These are phyloP conservation scores for Apiosordaria backusii DNA, from an alignment of 495 filamentous ascomycete species.

Conservation along the genomic window DNA sequence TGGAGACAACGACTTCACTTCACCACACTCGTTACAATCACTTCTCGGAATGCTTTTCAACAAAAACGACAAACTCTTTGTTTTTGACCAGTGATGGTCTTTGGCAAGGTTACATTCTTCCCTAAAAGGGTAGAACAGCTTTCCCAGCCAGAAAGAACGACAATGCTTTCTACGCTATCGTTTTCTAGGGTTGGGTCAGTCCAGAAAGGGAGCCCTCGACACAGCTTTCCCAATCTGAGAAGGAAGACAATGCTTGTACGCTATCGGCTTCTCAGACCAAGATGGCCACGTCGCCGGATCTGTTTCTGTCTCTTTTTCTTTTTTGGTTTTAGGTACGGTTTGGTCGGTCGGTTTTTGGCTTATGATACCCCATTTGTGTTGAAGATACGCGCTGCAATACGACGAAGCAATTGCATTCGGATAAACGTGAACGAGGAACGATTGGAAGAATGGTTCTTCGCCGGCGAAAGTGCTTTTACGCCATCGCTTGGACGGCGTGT, in stretches of 20 bases:
- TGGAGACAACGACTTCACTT: conserved; percentile 22
- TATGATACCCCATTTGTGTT: conserved; percentile 60
- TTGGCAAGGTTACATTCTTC: not conserved
- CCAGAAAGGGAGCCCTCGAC: not conserved
- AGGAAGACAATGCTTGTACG: conserved; percentile 25
- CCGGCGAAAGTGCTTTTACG: conserved; percentile 11
- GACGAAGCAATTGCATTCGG: conserved; percentile 21
- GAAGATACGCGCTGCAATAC: conserved; percentile 45
- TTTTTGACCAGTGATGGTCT: not conserved
- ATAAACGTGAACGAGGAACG: not conserved
- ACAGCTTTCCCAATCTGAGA: not conserved
- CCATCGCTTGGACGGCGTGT: conserved; percentile 11
- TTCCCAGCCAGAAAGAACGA: not conserved
- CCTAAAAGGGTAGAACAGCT: not conserved
- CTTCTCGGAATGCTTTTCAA: conserved; percentile 16
- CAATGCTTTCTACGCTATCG: conserved; percentile 12
- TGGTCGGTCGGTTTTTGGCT: conserved; percentile 19
- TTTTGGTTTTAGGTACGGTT: conserved; percentile 15
- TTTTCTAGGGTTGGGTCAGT: not conserved
- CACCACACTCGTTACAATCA: conserved; percentile 19
- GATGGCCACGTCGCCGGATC: conserved; percentile 19
- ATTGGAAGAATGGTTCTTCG: not conserved
- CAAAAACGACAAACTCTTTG: not conserved
- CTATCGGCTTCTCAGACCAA: conserved; percentile 30
- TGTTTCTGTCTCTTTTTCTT: conserved; percentile 21